Conservation (phyloP, 2,329 filamentous ascomycete genomes). For the Phialophora macrospora region DNA sequence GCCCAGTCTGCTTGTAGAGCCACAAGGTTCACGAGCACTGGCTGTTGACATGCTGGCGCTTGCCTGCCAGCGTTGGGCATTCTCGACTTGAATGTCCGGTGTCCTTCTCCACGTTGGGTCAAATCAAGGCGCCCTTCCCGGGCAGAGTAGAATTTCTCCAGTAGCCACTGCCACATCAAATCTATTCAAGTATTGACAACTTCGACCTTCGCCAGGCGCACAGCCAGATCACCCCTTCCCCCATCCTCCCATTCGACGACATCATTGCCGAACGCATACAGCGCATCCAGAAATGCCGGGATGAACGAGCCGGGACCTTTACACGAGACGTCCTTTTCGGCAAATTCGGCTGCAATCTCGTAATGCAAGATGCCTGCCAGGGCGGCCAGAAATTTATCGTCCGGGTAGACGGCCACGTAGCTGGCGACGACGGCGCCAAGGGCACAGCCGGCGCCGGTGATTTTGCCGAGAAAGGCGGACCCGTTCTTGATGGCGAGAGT, state of each 20-base stretch:
- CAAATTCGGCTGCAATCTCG: slow-evolving; percentile 75
- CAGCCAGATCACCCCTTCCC: slow-evolving; percentile 32
- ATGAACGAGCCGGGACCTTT: slow-evolving; percentile 85
- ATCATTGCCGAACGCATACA: slow-evolving; percentile 57
- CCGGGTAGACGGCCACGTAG: slow-evolving; percentile 67
- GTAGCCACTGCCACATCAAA: not conserved
- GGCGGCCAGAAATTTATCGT: slow-evolving; percentile 72
- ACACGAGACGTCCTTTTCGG: slow-evolving; percentile 64
- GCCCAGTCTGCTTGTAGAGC: not conserved
- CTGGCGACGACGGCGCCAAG: slow-evolving; percentile 81
- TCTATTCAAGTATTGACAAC: slow-evolving; percentile 12
- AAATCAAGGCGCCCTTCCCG: not conserved
- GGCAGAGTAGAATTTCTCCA: not conserved
- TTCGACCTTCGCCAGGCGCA: slow-evolving; percentile 35
- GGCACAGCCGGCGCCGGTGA: slow-evolving; percentile 74
- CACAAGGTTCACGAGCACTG: not conserved
- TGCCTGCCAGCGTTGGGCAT: not conserved
- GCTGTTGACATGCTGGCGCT: not conserved
- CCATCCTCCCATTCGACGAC: slow-evolving; percentile 45
- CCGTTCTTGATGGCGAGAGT: slow-evolving; percentile 77
- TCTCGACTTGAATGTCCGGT: not conserved
- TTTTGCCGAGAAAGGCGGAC: slow-evolving; percentile 60
- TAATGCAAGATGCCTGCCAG: slow-evolving; percentile 76
- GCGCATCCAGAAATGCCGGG: slow-evolving; percentile 78
- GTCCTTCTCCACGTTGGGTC: not conserved